These are phyloP conservation scores for Podospora sp. DNA, from an alignment of 495 filamentous ascomycete species.

Conservation along the genomic window DNA sequence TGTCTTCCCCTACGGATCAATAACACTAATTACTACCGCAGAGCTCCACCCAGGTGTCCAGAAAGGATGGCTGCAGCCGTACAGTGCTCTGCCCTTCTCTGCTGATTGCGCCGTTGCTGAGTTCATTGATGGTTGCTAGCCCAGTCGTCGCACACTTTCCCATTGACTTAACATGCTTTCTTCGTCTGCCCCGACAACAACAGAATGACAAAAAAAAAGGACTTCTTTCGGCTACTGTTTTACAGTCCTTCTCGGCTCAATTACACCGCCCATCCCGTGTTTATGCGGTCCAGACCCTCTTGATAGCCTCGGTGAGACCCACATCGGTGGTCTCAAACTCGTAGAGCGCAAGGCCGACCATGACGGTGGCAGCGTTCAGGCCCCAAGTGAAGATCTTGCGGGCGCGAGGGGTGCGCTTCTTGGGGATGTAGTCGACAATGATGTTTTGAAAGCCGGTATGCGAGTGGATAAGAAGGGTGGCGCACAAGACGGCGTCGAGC, in stretches of 20 bases:
- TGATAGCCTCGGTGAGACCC: slow-evolving; percentile 84
- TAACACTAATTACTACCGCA: background rate
- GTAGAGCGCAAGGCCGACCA: slow-evolving; percentile 87
- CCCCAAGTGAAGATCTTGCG: slow-evolving; percentile 69
- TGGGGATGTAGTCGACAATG: slow-evolving; percentile 90
- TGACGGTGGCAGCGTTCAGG: slow-evolving; percentile 73
- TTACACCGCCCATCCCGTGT: background rate
- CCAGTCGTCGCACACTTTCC: background rate
- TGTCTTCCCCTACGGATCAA: background rate
- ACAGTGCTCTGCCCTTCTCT: background rate
- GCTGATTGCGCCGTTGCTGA: background rate
- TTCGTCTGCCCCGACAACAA: background rate
- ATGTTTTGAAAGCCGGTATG: slow-evolving; percentile 90
- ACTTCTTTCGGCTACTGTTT: background rate
- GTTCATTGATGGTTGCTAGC: background rate
- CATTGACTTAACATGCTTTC: background rate
- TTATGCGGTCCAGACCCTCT: slow-evolving; percentile 80
- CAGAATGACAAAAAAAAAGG: background rate
- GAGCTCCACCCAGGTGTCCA: background rate
- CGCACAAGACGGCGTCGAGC: slow-evolving; percentile 83
- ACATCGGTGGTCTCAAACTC: slow-evolving; percentile 99
- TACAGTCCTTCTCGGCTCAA: slow-evolving; percentile 12
- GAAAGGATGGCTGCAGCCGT: background rate
- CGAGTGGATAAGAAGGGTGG: slow-evolving; percentile 82
- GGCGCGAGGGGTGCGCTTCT: slow-evolving; percentile 65